phyloP scores from a whole-genome alignment of 768 basidiomycete species.

The Rickenella mellea region DNA sequence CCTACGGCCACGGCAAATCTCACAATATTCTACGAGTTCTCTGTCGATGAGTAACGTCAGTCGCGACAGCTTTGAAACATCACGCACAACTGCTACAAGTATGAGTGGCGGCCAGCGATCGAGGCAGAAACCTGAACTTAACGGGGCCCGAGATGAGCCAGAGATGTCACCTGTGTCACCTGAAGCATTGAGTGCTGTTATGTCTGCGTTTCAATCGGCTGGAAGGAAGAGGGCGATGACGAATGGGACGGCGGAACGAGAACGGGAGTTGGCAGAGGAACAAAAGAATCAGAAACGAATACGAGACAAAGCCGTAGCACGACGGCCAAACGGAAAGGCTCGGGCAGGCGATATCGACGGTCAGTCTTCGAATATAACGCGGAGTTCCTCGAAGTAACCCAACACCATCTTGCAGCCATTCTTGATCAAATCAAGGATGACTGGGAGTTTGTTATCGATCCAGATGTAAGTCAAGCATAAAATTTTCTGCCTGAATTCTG shows the following conservation, averaged over 20 bases:
- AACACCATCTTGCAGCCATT: slow-evolving; percentile 44
- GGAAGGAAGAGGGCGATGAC: slow-evolving; percentile 45
- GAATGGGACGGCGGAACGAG: slow-evolving; percentile 42
- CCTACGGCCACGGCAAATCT: slow-evolving; percentile 40
- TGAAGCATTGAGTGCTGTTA: slow-evolving; percentile 36
- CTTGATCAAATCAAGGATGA: slow-evolving; percentile 80
- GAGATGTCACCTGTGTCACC: slow-evolving; percentile 30
- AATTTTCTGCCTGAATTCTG: slow-evolving; percentile 6
- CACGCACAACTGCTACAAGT: slow-evolving; percentile 33
- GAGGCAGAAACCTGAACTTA: slow-evolving; percentile 15
- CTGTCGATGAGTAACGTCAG: slow-evolving; percentile 27
- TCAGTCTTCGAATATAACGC: slow-evolving; percentile 22
- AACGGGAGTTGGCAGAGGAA: slow-evolving; percentile 52
- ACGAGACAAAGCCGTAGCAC: slow-evolving; percentile 55
- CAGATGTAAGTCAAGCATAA: slow-evolving; percentile 47
- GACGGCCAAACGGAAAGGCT: slow-evolving; percentile 40
- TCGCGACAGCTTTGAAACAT: slow-evolving; percentile 42
- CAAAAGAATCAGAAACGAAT: slow-evolving; percentile 60
- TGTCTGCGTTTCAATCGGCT: slow-evolving; percentile 65
- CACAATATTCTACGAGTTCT: slow-evolving; percentile 43
- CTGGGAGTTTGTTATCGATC: slow-evolving; percentile 82
- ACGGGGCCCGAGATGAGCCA: slow-evolving; percentile 10
- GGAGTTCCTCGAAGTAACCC: neutral
- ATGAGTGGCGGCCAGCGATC: slow-evolving; percentile 17
- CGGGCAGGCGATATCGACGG: slow-evolving; percentile 81